Evolutionary conservation across 2,329 filamentous ascomycete species (phyloP), one percentile per base, ranked within the genome.

Genomic region (Penicillium sp.): DNA sequence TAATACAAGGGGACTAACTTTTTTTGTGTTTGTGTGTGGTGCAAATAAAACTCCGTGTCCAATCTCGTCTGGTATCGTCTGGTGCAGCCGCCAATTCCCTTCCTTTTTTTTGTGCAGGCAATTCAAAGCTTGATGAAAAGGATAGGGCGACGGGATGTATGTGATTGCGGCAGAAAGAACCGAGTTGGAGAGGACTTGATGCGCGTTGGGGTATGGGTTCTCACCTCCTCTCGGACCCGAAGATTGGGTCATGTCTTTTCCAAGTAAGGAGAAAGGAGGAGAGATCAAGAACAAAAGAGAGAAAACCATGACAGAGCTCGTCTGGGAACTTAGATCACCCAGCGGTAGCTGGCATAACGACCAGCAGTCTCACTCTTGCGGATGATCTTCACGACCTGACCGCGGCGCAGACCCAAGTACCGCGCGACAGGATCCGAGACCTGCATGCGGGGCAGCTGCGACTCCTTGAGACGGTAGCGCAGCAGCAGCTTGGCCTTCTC

Each of bases 321-420:
- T 47, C 44, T 33, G 24, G 49, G n/a, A 6, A 28, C 22, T 74
- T 74, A 83, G 58, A 82, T 82, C 37, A 83, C 85, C 86, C 86
- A 89, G 71, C 94, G 85, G 80, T 99, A 99, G 86, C 92, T 97
- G 53, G 95, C 95, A 80, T 99, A 99, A 57, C 95, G 86, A 64
- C 95, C 95, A 15, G 95, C 95, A 59, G 95, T 99, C 84, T 98
- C 95, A 75, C 90, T 93, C 78, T 90, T 93, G 68, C 95, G 86
- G 73, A 99, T 97, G 72, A 99, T 99, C 87, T 99, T 99, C 73
- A 99, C 95, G 3, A 99, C 93, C 80, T 97, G 91, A 3, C 93
- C 93, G 75, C 93, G 86, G 82, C 91, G 90, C 76, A 99, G 82
- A 13, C 95, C 95, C 59, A 97, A 82, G 78, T 98, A 99, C 72